Conservation (phyloP, 768 basidiomycete genomes). For the Mycena kentingensis region DNA sequence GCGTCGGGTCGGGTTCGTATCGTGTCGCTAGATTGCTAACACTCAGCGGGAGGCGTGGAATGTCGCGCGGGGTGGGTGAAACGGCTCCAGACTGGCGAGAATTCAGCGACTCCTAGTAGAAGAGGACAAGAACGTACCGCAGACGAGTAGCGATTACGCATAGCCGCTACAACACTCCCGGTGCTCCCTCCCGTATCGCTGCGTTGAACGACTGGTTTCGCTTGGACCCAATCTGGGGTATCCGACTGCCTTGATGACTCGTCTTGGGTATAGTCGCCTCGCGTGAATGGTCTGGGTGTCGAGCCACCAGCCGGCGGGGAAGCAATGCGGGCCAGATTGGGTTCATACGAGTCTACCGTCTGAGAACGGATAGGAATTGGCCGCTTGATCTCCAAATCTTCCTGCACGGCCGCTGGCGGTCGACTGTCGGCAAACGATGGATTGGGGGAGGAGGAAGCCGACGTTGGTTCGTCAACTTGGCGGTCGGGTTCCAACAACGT, state of each 20-base stretch:
- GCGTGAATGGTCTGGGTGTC: conserved; percentile 7
- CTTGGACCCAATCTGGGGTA: conserved; percentile 4
- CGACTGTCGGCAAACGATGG: not conserved
- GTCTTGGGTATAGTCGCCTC: conserved; percentile 23
- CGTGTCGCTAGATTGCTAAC: conserved; percentile 65
- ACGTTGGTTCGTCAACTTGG: conserved; percentile 18
- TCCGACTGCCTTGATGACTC: conserved; percentile 31
- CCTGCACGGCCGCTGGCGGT: not conserved
- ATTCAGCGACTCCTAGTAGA: conserved; percentile 8
- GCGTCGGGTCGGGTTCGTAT: conserved; percentile 50
- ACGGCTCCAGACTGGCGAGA: conserved; percentile 1
- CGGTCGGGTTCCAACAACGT: conserved; percentile 26
- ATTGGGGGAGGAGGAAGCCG: conserved; percentile 12
- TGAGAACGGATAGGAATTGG: conserved; percentile 21
- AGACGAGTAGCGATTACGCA: conserved; percentile 64
- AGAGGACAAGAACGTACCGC: conserved; percentile 43
- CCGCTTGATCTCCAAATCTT: conserved; percentile 14
- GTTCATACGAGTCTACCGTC: conserved; percentile 18
- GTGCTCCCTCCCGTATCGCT: conserved; percentile 54
- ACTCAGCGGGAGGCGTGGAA: conserved; percentile 60
- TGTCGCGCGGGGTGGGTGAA: conserved; percentile 50
- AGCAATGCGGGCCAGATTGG: conserved; percentile 5
- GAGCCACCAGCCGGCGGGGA: conserved; percentile 2
- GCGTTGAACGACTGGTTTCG: conserved; percentile 41
- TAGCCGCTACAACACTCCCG: conserved; percentile 66